Base-by-base conservation (phyloP, 495 filamentous ascomycete genomes). In the Penicillium pulvis region DNA sequence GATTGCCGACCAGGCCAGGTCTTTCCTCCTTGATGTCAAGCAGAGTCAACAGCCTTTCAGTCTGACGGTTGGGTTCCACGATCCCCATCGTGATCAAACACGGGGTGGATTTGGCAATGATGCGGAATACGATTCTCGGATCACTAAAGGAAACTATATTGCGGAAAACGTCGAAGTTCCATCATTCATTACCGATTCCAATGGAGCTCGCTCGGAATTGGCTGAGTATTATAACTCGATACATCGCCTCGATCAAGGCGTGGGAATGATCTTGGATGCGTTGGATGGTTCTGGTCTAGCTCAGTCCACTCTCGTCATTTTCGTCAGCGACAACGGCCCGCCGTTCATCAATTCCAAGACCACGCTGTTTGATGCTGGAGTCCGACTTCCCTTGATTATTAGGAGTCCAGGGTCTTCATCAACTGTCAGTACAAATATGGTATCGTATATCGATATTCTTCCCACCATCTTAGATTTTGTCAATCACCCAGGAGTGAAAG, bases 261-360 rank as follows among this genome's bases (percentile, higher is more conserved):
- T 78, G 16, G 75, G 74, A 5, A 53, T 75, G 3, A 62, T 78
- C 1, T 47, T 75, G 10, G 58, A 72, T n/a, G 68, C 59, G 9
- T 61, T 79, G 33, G 53, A 71, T 20, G 46, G 53, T 9, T 49
- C 56, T 8, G 70, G 64, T 3, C 46, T 74, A 8, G 50, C 51
- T 4, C 56, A 74, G 10, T 63, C 65, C 19, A 79, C 76, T 4
- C 46, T 79, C 7, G 70, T 79, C 17, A 59, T 79, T 2, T 76
- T 79, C 54, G 53, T 71, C 3, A 76, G 74, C 52, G 76, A 79
- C 46, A 79, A 79, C 56, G 76, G 76, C 1, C 65, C 75, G 3
- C 75, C 76, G 1, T 79, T 79, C 51, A 35, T 78, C 30, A 79
- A 79, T 50, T 77, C 75, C 4, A 79, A 79, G 53, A 78, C 75